phyloP scores from a whole-genome alignment of 176 grass and related monocot species.

The Paspalum notatum region DNA sequence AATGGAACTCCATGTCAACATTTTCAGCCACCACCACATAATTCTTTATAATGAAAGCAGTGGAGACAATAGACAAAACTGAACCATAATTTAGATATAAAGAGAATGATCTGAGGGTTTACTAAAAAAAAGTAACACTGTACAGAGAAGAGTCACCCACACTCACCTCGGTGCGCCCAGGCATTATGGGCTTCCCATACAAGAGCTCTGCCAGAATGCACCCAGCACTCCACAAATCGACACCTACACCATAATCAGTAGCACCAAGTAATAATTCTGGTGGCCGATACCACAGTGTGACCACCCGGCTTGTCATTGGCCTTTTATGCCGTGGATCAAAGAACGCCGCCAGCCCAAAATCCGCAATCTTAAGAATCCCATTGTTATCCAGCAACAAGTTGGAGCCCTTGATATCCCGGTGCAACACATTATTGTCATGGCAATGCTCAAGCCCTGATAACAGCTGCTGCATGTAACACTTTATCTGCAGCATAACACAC shows the following conservation, averaged over 20 bases:
- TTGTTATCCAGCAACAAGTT: conserved; percentile 64
- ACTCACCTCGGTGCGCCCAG: conserved; percentile 57
- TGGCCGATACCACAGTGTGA: conserved; percentile 61
- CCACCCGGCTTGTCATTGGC: conserved; percentile 59
- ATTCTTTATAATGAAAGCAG: not conserved
- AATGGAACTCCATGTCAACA: conserved; percentile 26
- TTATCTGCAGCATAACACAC: conserved; percentile 45
- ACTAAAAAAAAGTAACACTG: conserved; percentile 12
- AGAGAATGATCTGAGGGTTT: not conserved
- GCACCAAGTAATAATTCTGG: conserved; percentile 60
- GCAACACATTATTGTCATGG: conserved; percentile 51
- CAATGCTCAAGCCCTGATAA: conserved; percentile 60
- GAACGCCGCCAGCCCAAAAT: conserved; percentile 56
- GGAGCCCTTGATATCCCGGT: conserved; percentile 66
- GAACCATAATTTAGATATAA: not conserved
- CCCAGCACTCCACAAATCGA: conserved; percentile 64
- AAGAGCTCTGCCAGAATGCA: conserved; percentile 67
- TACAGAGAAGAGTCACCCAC: not conserved
- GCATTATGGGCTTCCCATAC: conserved; percentile 62
- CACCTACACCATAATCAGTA: conserved; percentile 53
- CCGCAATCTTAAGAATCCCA: conserved; percentile 60
- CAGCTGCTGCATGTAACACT: conserved; percentile 62
- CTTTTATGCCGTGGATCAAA: conserved; percentile 51
- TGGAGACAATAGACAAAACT: not conserved
- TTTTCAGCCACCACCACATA: conserved; percentile 20